Base-by-base conservation (phyloP, 352 stramenopile species). In the Stramenopiles sp. region DNA sequence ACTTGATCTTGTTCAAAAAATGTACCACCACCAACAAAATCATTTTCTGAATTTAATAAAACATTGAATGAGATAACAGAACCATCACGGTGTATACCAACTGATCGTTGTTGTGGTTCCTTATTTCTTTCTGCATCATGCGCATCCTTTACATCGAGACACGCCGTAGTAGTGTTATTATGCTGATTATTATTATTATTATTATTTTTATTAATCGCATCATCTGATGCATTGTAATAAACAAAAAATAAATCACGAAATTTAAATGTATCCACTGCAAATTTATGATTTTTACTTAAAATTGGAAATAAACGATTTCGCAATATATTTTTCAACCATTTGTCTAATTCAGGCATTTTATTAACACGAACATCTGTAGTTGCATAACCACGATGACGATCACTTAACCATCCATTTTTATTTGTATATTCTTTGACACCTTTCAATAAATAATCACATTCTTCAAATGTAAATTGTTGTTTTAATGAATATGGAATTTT, bases 61-160 rank as follows among this genome's bases (percentile, higher is more conserved):
- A 97, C 82, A 78, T 95, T 96, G 82, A 97, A 97, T n/a, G 91
- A 96, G n/a, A 97, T 80, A 0, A 95, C 85, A 4, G 91, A 97
- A 31, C 92, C 93, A 81, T 97, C 92, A 27, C 91, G 91, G 81
- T 97, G 93, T 79, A 94, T 84, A n/a, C n/a, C 53, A n/a, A n/a
- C n/a, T 23, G n/a, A 23, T n/a, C n/a, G 23, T n/a, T 69, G n/a
- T n/a, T 23, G 53, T n/a, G n/a, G 53, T n/a, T n/a, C 23, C 53
- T n/a, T 23, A n/a, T 23, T 69, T 69, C 23, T 23, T n/a, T n/a
- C n/a, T 23, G 23, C 23, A n/a, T 69, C n/a, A n/a, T n/a, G 53
- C 23, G 53, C 23, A 69, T 23, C 23, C 23, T 69, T n/a, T 23
- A n/a, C 23, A 69, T 69, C 53, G n/a, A 69, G 53, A 23, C 53